These are phyloP conservation scores for Oropetium thomaeum DNA, from an alignment of 176 grass and related monocot species.

Conservation along the genomic window DNA sequence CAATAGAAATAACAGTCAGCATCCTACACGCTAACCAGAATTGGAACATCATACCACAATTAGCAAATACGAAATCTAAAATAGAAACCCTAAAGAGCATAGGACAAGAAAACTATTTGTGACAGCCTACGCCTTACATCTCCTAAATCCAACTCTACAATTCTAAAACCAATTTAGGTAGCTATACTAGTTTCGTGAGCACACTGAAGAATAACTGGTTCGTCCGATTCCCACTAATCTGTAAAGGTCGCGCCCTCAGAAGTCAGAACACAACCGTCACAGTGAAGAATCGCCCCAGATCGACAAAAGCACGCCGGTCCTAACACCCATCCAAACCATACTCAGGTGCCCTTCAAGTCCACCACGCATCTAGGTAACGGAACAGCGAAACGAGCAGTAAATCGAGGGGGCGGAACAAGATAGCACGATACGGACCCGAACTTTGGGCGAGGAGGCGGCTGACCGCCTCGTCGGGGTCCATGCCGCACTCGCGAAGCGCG, in stretches of 20 bases:
- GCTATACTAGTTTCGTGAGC: too few relatives aligned
- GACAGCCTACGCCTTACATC: neutral
- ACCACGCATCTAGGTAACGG: neutral
- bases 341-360: neutral
- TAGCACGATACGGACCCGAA: neutral
- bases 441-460: constrained; percentile 94
- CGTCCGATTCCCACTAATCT: constrained; percentile 25
- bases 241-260: neutral
- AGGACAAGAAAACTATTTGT: neutral
- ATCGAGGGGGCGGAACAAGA: neutral
- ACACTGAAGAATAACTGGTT: neutral
- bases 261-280: neutral
- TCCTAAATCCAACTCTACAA: constrained; percentile 1
- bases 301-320: neutral
- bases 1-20: neutral
- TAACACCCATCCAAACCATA: constrained; percentile 28
- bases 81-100: constrained; percentile 26
- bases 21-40: neutral
- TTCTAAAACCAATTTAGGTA: neutral
- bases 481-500: constrained; percentile 89
- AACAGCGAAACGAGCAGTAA: neutral
- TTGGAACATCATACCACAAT: neutral
- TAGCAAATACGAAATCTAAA: constrained; percentile 26
- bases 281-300: constrained; percentile 30
- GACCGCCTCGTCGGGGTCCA: constrained; percentile 95